A percentile compares a stretch with the other conserved stretches of the same genome.
Evolutionary conservation across 257 asterid genomes (phyloP).

Genomic region (Primulina tabacum): DNA sequence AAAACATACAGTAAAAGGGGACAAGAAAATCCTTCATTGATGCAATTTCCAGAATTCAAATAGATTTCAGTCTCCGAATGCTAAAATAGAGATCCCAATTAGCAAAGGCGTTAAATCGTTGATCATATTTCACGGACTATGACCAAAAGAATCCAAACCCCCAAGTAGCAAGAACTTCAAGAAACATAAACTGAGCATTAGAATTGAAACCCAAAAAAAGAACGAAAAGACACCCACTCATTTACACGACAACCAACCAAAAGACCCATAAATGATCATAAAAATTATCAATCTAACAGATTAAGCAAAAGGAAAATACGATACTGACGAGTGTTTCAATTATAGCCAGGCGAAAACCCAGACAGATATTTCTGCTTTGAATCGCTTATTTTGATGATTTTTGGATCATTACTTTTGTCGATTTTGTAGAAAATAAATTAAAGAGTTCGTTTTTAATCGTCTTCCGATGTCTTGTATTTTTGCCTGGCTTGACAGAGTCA

Average conservation of each 20-base stretch:
- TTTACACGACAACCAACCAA: slow-evolving; percentile 7
- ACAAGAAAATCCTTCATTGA: slow-evolving; percentile 1
- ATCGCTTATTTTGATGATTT: slow-evolving; percentile 9
- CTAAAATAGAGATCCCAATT: slow-evolving; percentile 22
- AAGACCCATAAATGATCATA: slow-evolving; percentile 6
- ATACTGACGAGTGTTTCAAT: slow-evolving; percentile 25
- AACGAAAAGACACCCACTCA: slow-evolving; percentile 7
- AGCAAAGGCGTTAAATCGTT: slow-evolving; percentile 22
- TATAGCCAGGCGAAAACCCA: slow-evolving; percentile 8
- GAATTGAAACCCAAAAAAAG: slow-evolving; percentile 5
- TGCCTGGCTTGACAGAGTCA: slow-evolving; percentile 11
- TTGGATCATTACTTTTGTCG: not conserved
- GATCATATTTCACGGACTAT: slow-evolving; percentile 22
- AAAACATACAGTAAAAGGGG: not conserved
- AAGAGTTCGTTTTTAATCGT: not conserved
- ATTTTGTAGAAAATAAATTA: not conserved
- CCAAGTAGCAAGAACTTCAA: not conserved
- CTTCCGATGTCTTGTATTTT: not conserved
- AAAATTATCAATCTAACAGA: slow-evolving; percentile 3
- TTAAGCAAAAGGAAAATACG: not conserved
- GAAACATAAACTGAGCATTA: not conserved
- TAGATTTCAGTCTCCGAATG: slow-evolving; percentile 7
- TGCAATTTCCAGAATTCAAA: slow-evolving; percentile 22
- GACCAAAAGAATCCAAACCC: slow-evolving; percentile 2
- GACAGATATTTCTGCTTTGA: slow-evolving; percentile 23